These are phyloP conservation scores for Groenewaldozyma salmanticensis DNA, from an alignment of 805 yeast genomes.

Conservation along the genomic window DNA sequence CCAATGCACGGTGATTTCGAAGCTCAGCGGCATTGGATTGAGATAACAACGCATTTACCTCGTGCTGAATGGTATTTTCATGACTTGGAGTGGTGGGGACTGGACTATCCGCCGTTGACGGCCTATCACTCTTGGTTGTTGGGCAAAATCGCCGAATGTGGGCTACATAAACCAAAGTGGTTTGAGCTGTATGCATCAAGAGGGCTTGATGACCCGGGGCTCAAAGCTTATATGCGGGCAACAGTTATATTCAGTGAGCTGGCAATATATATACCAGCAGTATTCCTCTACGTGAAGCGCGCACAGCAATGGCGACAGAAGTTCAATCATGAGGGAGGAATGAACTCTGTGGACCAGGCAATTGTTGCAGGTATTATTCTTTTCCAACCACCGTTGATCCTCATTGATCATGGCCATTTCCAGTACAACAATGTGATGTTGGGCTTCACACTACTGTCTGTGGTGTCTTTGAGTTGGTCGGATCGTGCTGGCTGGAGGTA, in stretches of 20 bases:
- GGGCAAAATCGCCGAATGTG: conserved; percentile 53
- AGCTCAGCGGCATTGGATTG: conserved; percentile 98
- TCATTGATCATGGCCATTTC: conserved; percentile 96
- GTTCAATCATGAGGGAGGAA: conserved; percentile 21
- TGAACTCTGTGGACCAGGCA: conserved; percentile 64
- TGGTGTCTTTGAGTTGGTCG: conserved; percentile 55
- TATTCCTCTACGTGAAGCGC: conserved; percentile 50
- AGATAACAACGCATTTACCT: conserved; percentile 71
- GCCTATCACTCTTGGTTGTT: conserved; percentile 82
- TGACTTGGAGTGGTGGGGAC: conserved; percentile 89
- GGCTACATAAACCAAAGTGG: conserved; percentile 55
- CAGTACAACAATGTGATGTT: conserved; percentile 93
- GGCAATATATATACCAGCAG: conserved; percentile 68
- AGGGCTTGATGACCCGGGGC: conserved; percentile 56
- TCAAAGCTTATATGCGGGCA: conserved; percentile 79
- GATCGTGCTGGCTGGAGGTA: conserved; percentile 28
- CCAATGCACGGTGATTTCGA: conserved; percentile 95
- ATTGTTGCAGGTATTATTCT: conserved; percentile 70
- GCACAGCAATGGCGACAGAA: conserved; percentile 49
- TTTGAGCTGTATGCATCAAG: conserved; percentile 64
- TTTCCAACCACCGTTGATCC: conserved; percentile 70
- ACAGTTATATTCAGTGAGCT: conserved; percentile 72
- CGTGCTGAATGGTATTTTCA: conserved; percentile 76
- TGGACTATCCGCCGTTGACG: conserved; percentile 95
- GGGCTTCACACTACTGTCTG: conserved; percentile 64